These are phyloP conservation scores for Zoysia japonica DNA, from an alignment of 176 grass and related monocot genomes.

Conservation along the genomic window DNA sequence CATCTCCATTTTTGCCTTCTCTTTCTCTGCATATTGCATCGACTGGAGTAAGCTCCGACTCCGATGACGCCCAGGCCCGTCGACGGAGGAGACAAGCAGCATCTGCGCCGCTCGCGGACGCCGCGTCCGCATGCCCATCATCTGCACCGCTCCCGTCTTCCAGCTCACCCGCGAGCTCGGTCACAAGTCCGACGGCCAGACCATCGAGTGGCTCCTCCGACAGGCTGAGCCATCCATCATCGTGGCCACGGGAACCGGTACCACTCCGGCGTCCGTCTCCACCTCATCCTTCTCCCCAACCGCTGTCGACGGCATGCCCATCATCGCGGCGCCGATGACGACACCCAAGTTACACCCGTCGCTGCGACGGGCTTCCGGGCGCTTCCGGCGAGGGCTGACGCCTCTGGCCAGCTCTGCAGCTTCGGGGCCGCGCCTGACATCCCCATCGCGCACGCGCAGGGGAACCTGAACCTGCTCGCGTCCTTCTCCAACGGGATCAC, in stretches of 20 bases:
- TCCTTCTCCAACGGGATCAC: slow-evolving; percentile 58
- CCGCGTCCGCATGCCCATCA: too few relatives aligned
- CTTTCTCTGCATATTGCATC: too few relatives aligned
- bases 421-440: slow-evolving; percentile 74
- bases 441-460: slow-evolving; percentile 58
- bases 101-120: too few relatives aligned
- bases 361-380: slow-evolving; percentile 65
- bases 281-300: slow-evolving; percentile 47
- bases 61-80: background rate
- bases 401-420: slow-evolving; percentile 75
- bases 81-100: too few relatives aligned
- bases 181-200: slow-evolving; percentile 92
- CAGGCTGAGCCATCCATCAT: slow-evolving; percentile 92
- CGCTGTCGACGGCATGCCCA: slow-evolving; percentile 39
- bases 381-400: slow-evolving; percentile 56
- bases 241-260: slow-evolving; percentile 79
- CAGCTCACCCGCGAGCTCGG: slow-evolving; percentile 87
- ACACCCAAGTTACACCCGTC: background rate
- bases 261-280: slow-evolving; percentile 76
- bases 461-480: slow-evolving; percentile 86
- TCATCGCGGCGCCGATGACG: slow-evolving; percentile 40
- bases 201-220: slow-evolving; percentile 93
- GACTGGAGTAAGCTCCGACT: too few relatives aligned
- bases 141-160: too few relatives aligned
- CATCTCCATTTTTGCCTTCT: slow-evolving; percentile 55